Evolutionary conservation across 805 yeast genomes (phyloP), one percentile per base, ranked within the genome.

Genomic region (Candida quercuum): DNA sequence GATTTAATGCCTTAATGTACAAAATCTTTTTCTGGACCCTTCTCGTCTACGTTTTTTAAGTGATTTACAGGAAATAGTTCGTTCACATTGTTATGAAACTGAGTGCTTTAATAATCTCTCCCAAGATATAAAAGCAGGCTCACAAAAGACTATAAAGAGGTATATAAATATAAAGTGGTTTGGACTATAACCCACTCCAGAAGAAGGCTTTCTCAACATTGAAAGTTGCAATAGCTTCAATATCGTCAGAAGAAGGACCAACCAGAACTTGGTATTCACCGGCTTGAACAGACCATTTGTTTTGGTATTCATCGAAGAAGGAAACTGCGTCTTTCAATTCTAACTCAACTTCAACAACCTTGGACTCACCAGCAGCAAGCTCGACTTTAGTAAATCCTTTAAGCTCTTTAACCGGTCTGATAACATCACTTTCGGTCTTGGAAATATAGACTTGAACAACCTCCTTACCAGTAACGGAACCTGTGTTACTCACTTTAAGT

Each of bases 321-420:
- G 81, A 75, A 10, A 73, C 63, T 2, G 72, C 63, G 43, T 75
- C 76, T 47, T 71, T 71, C 39, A 71, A 38, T 1, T 68, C 63
- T 20, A 73, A 44, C n/a, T 45, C 46, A 23, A 76, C 46, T 1
- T 47, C 40, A 15, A 69, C 74, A 1, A 56, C 49, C 37, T 57
- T 56, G 9, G 63, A 39, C 45, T 68, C 71, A 8, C 77, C 77
- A 4, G 78, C 60, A 33, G 57, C 48, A 41, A 78, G 48, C 27
- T 42, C 52, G 8, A 72, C 69, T 57, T 79, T 78, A 14, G 59
- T 68, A 50, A 74, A 78, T 20, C 72, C 81, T 55, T 74, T 77
- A 54, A 79, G 63, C 49, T 79, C 84, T 57, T 78, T 78, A 18
- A 64, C 52, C 10, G 84, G 81, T 50, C 84, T 67, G 35, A 64